These are phyloP conservation scores for Candida ipomoeae DNA, from an alignment of 805 yeast species.

Conservation along the genomic window DNA sequence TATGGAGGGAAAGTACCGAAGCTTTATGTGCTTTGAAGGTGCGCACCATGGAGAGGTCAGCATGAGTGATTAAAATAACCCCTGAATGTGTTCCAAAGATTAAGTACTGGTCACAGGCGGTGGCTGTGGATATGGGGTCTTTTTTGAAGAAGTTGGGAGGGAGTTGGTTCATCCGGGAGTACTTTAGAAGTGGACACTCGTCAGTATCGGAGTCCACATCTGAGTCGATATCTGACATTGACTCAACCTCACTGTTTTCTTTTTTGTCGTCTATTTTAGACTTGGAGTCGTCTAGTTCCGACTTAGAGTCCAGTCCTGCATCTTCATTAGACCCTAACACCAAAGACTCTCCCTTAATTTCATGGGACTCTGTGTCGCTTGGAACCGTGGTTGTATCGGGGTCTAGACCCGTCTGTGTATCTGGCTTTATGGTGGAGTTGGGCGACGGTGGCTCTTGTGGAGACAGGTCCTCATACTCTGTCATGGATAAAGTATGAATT, in stretches of 20 bases:
- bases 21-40: slow-evolving; percentile 84
- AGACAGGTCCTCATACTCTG: too few species aligned
- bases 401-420: background rate
- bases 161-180: slow-evolving; percentile 61
- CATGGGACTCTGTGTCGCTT: too few species aligned
- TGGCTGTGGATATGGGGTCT: slow-evolving; percentile 75
- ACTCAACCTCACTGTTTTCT: background rate
- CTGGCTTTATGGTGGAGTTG: background rate
- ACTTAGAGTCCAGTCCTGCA: background rate
- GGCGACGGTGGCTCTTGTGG: too few species aligned
- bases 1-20: slow-evolving; percentile 66
- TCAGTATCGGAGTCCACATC: slow-evolving; percentile 12
- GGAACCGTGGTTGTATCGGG: too few species aligned
- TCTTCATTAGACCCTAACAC: too few species aligned
- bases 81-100: slow-evolving; percentile 92
- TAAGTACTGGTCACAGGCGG: slow-evolving; percentile 55
- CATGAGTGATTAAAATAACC: slow-evolving; percentile 59
- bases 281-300: background rate
- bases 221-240: background rate
- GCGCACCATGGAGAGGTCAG: slow-evolving; percentile 58
- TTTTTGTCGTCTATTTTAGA: background rate
- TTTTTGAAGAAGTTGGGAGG: slow-evolving; percentile 67
- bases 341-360: too few species aligned
- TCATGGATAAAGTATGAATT: too few species aligned
- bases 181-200: slow-evolving; percentile 62